Conservation (phyloP, 2,329 filamentous ascomycete species). For the Fusarium sp. region DNA sequence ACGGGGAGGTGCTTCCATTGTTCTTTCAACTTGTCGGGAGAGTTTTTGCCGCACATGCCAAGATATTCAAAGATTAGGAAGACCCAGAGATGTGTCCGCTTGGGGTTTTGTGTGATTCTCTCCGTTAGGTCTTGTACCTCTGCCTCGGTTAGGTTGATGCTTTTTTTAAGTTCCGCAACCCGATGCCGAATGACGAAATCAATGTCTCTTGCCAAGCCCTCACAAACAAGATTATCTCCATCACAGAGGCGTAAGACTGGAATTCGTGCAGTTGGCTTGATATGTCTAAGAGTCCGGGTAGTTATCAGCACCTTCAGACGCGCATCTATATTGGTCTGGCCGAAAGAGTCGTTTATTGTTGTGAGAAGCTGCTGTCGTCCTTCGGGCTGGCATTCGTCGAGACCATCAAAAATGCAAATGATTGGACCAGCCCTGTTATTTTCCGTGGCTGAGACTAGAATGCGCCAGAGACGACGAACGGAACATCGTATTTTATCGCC, state of each 20-base stretch:
- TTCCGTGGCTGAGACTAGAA: background rate
- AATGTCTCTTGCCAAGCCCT: background rate
- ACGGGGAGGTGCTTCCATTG: background rate
- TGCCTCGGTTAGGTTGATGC: no score
- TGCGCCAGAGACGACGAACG: background rate
- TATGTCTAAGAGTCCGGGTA: background rate
- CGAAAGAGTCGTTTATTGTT: background rate
- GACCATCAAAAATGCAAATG: conserved; percentile 1
- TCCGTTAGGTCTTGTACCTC: background rate
- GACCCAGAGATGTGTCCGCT: background rate
- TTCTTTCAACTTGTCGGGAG: background rate
- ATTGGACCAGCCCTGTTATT: background rate
- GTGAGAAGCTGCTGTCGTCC: background rate
- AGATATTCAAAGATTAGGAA: background rate
- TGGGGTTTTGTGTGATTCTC: background rate
- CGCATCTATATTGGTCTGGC: background rate
- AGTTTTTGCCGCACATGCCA: background rate
- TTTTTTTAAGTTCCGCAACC: background rate
- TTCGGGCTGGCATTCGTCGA: background rate
- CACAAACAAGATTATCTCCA: background rate
- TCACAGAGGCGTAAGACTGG: background rate
- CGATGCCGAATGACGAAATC: background rate
- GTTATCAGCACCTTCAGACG: background rate
- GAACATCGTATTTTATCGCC: background rate
- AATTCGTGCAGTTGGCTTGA: background rate